Evolutionary conservation across 768 basidiomycete genomes (phyloP).

Genomic region (Boletus sensibilis): DNA sequence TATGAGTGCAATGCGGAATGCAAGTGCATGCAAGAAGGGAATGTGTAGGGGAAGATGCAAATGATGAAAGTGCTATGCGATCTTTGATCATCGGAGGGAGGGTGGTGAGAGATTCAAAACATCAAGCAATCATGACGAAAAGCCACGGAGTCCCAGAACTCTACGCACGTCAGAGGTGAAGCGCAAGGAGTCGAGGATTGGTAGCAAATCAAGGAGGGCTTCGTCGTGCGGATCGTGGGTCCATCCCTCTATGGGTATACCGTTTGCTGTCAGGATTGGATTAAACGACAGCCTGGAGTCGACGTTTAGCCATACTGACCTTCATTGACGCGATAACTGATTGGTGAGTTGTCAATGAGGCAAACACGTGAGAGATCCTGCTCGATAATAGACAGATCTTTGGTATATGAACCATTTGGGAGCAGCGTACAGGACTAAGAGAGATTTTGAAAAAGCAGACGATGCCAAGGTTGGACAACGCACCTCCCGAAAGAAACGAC

Average conservation of each 20-base stretch:
- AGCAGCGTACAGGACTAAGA: conserved; percentile 86
- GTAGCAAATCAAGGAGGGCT: conserved; percentile 91
- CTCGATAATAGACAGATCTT: conserved; percentile 87
- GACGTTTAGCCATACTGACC: conserved; percentile 47
- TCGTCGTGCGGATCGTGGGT: conserved; percentile 96
- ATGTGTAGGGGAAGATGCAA: conserved; percentile 23
- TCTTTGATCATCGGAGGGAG: conserved; percentile 11
- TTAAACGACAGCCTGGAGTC: conserved; percentile 1
- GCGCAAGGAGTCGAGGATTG: conserved; percentile 91
- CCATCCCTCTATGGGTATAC: conserved; percentile 99
- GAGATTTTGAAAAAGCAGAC: background rate
- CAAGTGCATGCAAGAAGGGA: conserved; percentile 28
- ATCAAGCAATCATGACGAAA: conserved; percentile 35
- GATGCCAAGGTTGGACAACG: conserved; percentile 29
- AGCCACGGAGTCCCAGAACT: conserved; percentile 75
- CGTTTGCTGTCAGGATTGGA: conserved; percentile 66
- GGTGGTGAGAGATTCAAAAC: conserved; percentile 5
- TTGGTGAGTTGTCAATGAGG: conserved; percentile 93
- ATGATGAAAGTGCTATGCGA: conserved; percentile 24
- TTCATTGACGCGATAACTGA: conserved; percentile 90
- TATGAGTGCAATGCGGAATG: conserved; percentile 28
- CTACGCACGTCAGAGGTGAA: conserved; percentile 95
- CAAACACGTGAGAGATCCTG: conserved; percentile 89
- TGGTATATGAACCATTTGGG: conserved; percentile 91
- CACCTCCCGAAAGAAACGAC: conserved; percentile 90